Conservation (phyloP, 192 early-diverging fungal species). For the Coemansia asiatica region DNA sequence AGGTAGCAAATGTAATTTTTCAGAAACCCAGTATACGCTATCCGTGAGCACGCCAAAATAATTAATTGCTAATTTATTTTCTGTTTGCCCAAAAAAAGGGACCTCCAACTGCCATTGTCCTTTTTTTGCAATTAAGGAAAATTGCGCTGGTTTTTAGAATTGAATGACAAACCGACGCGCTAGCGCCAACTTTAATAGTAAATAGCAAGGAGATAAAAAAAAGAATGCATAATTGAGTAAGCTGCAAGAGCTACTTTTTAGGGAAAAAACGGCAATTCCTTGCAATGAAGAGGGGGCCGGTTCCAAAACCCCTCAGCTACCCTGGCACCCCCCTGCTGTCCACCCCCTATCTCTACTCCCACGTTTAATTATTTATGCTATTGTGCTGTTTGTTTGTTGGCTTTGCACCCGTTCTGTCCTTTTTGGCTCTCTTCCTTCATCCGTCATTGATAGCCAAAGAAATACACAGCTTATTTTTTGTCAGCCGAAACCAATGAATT, state of each 20-base stretch:
- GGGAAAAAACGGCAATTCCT: neutral
- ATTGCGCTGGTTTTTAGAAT: neutral
- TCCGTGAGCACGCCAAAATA: no score
- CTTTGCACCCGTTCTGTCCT: conserved; percentile 1
- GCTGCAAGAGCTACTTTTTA: neutral
- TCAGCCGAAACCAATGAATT: neutral
- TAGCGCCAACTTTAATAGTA: neutral
- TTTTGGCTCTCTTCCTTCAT: neutral
- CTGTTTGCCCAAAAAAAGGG: neutral
- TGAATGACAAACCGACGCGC: neutral
- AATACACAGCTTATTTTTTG: neutral
- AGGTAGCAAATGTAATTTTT: no score
- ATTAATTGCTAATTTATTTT: neutral
- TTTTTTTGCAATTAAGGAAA: neutral
- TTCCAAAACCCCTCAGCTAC: neutral
- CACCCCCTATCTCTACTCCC: conserved; percentile 4
- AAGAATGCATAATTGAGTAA: neutral
- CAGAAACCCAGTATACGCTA: no score
- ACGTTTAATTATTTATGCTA: conserved; percentile 11
- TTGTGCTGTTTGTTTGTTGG: conserved; percentile 5
- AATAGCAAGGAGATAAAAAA: neutral
- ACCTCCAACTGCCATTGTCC: neutral
- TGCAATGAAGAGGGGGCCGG: conserved; percentile 2
- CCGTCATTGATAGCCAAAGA: neutral
- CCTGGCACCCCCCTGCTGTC: neutral